Base-by-base conservation (phyloP, 805 yeast genomes). In the Maudiozyma saulgeensis region DNA sequence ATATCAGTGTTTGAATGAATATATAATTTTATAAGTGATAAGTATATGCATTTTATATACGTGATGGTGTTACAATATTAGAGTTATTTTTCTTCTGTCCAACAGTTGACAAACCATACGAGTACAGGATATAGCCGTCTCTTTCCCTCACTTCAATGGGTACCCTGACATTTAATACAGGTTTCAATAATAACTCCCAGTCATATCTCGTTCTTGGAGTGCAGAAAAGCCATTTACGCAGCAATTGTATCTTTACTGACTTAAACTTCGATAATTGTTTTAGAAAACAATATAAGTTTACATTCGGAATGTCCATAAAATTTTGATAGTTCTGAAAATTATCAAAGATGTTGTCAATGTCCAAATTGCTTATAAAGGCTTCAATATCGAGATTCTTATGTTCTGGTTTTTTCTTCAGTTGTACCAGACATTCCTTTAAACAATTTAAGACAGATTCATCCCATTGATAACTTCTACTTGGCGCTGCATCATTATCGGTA, bases 111-210 rank as follows among this genome's bases (percentile, higher is more conserved):
- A 52, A 34, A 43, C 68, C 63, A 48, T 62, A 58, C 26, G 72
- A 62, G 51, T 73, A 74, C 46, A 71, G 70, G 52, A 76, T 69
- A 55, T 74, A 59, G n/a, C 68, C 72, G 56, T 66, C 70, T 42
- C 54, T 64, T 48, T 67, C 73, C 43, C 63, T 59, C 1, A 71
- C 73, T 45, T 66, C 63, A 9, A 68, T 57, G 2, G 69, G 65
- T 12, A 66, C 69, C 13, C 57, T 51, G 1, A 60, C 60, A 18
- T 67, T 64, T 23, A 71, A 60, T 13, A 71, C 67, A 0, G 72
- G 70, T 15, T 54, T 50, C 7, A 71, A 46, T 12, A 71, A 51
- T 8, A 58, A 44, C 41, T 64, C 70, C 75, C 74, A 71, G 49
- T 71, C 74, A 28, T 62, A 56, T 44, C 68, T 62, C 1, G 66